A percentile compares a stretch with the other conserved stretches of the same genome.
phyloP scores from a whole-genome alignment of 164 flowering plant species.

The Cinnamomum micranthum region DNA sequence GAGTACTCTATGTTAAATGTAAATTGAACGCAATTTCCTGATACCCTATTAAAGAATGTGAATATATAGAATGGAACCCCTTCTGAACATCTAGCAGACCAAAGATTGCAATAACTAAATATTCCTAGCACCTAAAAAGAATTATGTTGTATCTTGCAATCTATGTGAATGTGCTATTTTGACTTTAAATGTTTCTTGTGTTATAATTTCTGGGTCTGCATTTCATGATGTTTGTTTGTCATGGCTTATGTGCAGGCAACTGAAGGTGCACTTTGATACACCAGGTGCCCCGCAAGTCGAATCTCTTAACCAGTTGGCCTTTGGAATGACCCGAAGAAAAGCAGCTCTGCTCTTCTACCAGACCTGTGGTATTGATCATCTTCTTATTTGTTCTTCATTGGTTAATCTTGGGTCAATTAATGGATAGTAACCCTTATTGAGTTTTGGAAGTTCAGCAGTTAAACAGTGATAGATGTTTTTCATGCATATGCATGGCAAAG shows the following conservation, averaged over 20 bases:
- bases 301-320: slow-evolving; percentile 63
- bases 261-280: slow-evolving; percentile 81
- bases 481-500: too few species aligned
- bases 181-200: neutral
- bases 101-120: neutral
- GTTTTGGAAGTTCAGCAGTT: neutral
- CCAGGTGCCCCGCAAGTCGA: slow-evolving; percentile 59
- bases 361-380: slow-evolving; percentile 58
- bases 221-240: slow-evolving; percentile 3
- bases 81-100: neutral
- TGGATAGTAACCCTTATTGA: neutral
- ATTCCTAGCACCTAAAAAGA: neutral
- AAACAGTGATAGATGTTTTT: too few species aligned
- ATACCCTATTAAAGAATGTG: neutral
- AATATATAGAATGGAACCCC: neutral
- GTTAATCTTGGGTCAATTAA: neutral
- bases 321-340: slow-evolving; percentile 59
- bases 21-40: neutral
- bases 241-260: slow-evolving; percentile 38
- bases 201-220: neutral
- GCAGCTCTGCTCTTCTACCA: slow-evolving; percentile 90
- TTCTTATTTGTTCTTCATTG: neutral
- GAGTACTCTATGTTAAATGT: slow-evolving; percentile 4
- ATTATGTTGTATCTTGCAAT: too few species aligned
- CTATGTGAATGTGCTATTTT: neutral